A percentile compares a stretch with the other conserved stretches of the same genome.
Evolutionary conservation across 805 yeast genomes (phyloP).

Genomic region (Suhomyces faveliae): DNA sequence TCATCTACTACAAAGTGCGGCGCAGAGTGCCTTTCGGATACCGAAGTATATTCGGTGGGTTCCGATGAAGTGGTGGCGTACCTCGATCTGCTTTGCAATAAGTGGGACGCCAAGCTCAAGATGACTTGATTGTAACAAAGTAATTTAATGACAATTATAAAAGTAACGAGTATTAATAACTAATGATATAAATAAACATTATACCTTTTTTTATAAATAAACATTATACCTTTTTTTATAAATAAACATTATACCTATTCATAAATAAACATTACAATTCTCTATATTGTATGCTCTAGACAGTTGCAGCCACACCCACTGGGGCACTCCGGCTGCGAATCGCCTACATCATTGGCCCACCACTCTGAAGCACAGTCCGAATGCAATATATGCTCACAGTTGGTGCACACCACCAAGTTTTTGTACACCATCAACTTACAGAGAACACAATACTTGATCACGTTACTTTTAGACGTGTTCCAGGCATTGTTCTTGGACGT

Average conservation of each 20-base stretch:
- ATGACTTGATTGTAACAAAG: conserved; percentile 14
- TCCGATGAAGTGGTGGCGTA: conserved; percentile 60
- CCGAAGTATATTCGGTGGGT: conserved; percentile 61
- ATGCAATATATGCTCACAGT: conserved; percentile 79
- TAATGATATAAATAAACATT: background rate
- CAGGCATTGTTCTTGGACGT: conserved; percentile 28
- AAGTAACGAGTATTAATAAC: too few relatives aligned
- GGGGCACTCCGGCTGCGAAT: conserved; percentile 54
- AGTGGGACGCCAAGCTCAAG: conserved; percentile 74
- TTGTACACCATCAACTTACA: conserved; percentile 64
- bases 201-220: background rate
- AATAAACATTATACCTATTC: background rate
- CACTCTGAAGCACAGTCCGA: conserved; percentile 75
- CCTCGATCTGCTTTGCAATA: conserved; percentile 50
- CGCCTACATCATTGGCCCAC: conserved; percentile 50
- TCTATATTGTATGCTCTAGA: conserved; percentile 23
- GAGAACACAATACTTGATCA: conserved; percentile 53
- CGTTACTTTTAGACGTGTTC: conserved; percentile 26
- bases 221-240: background rate
- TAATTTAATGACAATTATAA: too few relatives aligned
- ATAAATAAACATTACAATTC: background rate
- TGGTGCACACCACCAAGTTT: conserved; percentile 62
- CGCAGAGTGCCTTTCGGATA: conserved; percentile 65
- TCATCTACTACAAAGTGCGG: conserved; percentile 55
- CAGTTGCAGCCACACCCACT: conserved; percentile 86